Conservation (phyloP, 805 yeast species). For the Saccharomyces jurei region DNA sequence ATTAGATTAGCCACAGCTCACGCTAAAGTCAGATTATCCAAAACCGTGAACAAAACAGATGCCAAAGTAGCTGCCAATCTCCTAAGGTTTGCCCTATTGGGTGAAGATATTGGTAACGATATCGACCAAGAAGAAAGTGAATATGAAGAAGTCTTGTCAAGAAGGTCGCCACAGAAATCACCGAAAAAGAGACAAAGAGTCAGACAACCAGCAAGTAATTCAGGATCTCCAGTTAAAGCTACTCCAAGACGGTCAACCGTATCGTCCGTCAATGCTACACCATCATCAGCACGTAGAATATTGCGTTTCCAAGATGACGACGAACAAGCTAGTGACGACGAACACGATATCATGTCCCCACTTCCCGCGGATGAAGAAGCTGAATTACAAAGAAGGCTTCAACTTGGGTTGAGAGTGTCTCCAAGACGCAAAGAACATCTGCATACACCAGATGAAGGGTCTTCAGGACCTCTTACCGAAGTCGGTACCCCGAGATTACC, state of each 20-base stretch:
- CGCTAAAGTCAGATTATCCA: slow-evolving; percentile 87
- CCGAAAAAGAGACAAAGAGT: slow-evolving; percentile 28
- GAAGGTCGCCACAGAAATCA: slow-evolving; percentile 26
- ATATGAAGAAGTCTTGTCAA: slow-evolving; percentile 10
- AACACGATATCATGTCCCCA: slow-evolving; percentile 19
- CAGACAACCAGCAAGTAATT: slow-evolving; percentile 5
- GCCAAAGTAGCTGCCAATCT: slow-evolving; percentile 81
- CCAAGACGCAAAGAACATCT: slow-evolving; percentile 21
- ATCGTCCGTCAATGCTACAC: slow-evolving; percentile 4
- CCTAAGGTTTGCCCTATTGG: slow-evolving; percentile 73
- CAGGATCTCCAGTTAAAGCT: slow-evolving; percentile 16
- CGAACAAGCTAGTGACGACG: slow-evolving; percentile 15
- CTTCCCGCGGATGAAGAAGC: slow-evolving; percentile 27
- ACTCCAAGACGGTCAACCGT: slow-evolving; percentile 9
- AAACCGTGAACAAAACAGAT: slow-evolving; percentile 64
- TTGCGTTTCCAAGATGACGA: slow-evolving; percentile 20
- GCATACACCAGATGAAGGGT: neutral
- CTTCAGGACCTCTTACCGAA: slow-evolving; percentile 20
- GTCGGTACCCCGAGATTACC: slow-evolving; percentile 16
- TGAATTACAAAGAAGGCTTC: slow-evolving; percentile 22
- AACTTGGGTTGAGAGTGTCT: slow-evolving; percentile 24
- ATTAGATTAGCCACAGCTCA: slow-evolving; percentile 94
- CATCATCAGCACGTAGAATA: slow-evolving; percentile 38
- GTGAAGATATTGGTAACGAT: slow-evolving; percentile 28
- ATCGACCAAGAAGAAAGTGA: slow-evolving; percentile 16